A percentile compares a stretch with the other conserved stretches of the same genome.
phyloP scores from a whole-genome alignment of 23 red algal genomes.

The Chondrus crispus region DNA sequence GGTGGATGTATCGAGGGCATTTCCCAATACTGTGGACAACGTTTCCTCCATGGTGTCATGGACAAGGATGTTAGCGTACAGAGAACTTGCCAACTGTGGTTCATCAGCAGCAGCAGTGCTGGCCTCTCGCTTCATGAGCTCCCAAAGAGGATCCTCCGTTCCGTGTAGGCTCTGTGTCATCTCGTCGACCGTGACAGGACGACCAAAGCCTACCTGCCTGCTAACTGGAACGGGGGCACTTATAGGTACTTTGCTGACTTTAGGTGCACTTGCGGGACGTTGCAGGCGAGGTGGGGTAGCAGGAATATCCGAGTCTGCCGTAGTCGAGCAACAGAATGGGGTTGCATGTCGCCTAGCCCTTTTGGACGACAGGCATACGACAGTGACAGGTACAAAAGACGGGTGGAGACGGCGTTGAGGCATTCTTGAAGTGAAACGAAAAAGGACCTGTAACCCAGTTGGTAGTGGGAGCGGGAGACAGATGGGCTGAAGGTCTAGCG shows the following conservation, averaged over 20 bases:
- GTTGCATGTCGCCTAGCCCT: too few relatives aligned
- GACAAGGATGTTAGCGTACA: conserved; percentile 77
- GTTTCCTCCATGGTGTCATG: conserved; percentile 83
- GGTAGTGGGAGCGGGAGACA: too few relatives aligned
- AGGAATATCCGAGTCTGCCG: background rate
- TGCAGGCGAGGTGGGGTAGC: background rate
- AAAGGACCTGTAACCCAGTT: too few relatives aligned
- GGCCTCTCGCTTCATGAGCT: conserved; percentile 85
- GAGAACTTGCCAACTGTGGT: conserved; percentile 80
- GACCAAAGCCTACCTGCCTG: conserved; percentile 67
- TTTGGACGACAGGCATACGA: too few relatives aligned
- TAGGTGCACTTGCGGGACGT: conserved; percentile 3
- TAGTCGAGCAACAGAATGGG: background rate
- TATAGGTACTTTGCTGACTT: conserved; percentile 21
- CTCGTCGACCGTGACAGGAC: conserved; percentile 76
- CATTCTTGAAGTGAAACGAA: too few relatives aligned
- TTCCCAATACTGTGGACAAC: conserved; percentile 74
- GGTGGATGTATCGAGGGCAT: conserved; percentile 75
- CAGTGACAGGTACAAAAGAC: background rate
- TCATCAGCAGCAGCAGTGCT: conserved; percentile 77
- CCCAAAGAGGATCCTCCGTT: conserved; percentile 88
- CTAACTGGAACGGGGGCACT: background rate
- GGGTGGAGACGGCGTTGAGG: background rate
- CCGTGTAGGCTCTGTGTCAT: conserved; percentile 69
- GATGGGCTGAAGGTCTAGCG: too few relatives aligned